Evolutionary conservation across 139 green algal genomes (phyloP).

Genomic region (Micromonas commoda): DNA sequence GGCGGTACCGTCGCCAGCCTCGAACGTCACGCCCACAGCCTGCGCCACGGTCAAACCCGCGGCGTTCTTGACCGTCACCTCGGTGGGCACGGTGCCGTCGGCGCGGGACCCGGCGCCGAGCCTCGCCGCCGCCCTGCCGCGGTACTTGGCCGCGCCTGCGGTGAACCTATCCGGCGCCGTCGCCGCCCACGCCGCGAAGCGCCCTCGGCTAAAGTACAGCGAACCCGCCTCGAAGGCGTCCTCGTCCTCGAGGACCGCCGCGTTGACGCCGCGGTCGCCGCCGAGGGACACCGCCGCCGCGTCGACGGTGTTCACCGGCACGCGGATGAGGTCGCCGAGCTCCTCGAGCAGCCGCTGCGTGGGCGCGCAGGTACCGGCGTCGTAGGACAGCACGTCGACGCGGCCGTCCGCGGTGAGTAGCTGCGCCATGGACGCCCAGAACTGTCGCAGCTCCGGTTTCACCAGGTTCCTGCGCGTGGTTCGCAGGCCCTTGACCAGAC

Average conservation of each 20-base stretch:
- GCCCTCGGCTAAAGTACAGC: neutral
- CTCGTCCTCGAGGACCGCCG: neutral
- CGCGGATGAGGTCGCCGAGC: neutral
- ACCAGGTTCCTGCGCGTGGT: neutral
- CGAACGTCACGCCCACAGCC: no score
- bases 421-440: neutral
- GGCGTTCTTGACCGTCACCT: neutral
- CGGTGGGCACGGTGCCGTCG: neutral
- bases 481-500: conserved; percentile 18
- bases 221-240: neutral
- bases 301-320: neutral
- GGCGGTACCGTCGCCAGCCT: neutral
- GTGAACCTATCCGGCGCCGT: neutral
- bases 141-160: neutral
- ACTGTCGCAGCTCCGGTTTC: conserved; percentile 12
- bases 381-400: conserved; percentile 8
- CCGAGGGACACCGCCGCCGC: neutral
- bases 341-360: neutral
- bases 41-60: neutral
- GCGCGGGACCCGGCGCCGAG: no score
- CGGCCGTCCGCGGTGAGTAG: neutral
- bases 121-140: neutral
- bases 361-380: neutral
- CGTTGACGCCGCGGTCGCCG: neutral
- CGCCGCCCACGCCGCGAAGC: neutral